These are phyloP conservation scores for Nakazawaea holstii DNA, from an alignment of 805 yeast genomes.

Conservation along the genomic window DNA sequence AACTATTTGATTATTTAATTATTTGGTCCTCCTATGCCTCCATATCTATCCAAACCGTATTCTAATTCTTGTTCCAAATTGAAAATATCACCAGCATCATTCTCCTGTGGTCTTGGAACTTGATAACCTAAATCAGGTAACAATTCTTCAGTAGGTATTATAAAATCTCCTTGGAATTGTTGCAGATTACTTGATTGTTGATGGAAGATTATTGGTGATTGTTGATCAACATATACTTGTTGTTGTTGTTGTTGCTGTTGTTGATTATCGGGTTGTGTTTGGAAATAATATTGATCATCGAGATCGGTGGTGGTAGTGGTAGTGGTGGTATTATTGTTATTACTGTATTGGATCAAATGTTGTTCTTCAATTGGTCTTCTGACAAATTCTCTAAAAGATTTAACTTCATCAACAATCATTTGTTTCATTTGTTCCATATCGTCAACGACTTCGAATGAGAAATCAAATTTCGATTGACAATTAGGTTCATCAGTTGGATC, in stretches of 20 bases:
- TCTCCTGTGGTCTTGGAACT: slow-evolving; percentile 62
- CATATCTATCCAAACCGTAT: slow-evolving; percentile 57
- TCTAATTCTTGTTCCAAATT: slow-evolving; percentile 64
- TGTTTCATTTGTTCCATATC: slow-evolving; percentile 71
- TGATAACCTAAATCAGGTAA: slow-evolving; percentile 36
- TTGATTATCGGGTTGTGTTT: slow-evolving; percentile 12
- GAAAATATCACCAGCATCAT: slow-evolving; percentile 22
- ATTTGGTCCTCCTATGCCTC: slow-evolving; percentile 1
- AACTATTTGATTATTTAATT: background rate
- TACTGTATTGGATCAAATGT: slow-evolving; percentile 26
- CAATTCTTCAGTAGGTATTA: slow-evolving; percentile 40
- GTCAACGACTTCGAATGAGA: slow-evolving; percentile 78
- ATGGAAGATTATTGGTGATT: slow-evolving; percentile 15
- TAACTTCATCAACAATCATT: slow-evolving; percentile 78
- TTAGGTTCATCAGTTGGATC: slow-evolving; percentile 89
- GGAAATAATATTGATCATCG: slow-evolving; percentile 15
- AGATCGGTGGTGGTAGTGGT: too few relatives aligned
- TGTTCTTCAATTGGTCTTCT: slow-evolving; percentile 64
- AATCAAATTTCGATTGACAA: slow-evolving; percentile 78
- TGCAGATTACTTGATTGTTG: slow-evolving; percentile 16
- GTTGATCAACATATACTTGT: slow-evolving; percentile 15
- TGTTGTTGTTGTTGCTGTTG: slow-evolving; percentile 17
- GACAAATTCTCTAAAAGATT: slow-evolving; percentile 71
- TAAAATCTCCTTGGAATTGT: slow-evolving; percentile 20
- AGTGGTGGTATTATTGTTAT: background rate